phyloP scores from a whole-genome alignment of 2,329 filamentous ascomycete genomes.

The Aspergillus viridinutans region DNA sequence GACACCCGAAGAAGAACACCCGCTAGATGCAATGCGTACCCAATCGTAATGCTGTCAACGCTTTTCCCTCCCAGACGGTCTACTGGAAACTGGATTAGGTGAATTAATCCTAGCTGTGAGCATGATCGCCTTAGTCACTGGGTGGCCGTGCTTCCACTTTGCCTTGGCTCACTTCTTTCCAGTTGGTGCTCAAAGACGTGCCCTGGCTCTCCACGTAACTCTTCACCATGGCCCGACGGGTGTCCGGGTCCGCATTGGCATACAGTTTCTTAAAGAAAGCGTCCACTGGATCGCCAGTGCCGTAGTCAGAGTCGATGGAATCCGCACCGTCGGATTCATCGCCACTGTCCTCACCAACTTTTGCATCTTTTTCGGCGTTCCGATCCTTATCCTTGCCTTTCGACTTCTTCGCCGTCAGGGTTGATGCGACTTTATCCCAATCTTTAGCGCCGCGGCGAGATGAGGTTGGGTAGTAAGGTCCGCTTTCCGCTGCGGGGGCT shows the following conservation, averaged over 20 bases:
- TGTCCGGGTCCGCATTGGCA: constrained; percentile 69
- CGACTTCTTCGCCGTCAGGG: constrained; percentile 41
- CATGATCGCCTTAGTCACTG: constrained; percentile 12
- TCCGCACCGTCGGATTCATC: constrained; percentile 54
- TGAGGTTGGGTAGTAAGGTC: constrained; percentile 76
- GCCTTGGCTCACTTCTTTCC: constrained; percentile 71
- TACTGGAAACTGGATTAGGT: background rate
- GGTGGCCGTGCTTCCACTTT: constrained; percentile 55
- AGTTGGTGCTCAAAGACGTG: constrained; percentile 87
- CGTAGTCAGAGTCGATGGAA: constrained; percentile 40
- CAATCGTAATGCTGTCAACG: background rate
- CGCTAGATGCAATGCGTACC: background rate
- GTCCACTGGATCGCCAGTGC: constrained; percentile 62
- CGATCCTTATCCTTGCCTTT: constrained; percentile 27
- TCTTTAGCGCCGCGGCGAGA: constrained; percentile 79
- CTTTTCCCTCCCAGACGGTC: background rate
- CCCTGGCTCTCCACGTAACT: constrained; percentile 92
- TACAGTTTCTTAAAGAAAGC: constrained; percentile 89
- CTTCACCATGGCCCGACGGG: constrained; percentile 94
- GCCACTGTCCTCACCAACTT: constrained; percentile 34
- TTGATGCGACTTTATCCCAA: constrained; percentile 74
- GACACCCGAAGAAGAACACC: background rate
- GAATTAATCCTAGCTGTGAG: background rate
- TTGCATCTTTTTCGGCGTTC: constrained; percentile 20
- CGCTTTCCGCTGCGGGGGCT: constrained; percentile 24